Conservation (phyloP, 345 rosid species). For the Gossypium rotundifolium region DNA sequence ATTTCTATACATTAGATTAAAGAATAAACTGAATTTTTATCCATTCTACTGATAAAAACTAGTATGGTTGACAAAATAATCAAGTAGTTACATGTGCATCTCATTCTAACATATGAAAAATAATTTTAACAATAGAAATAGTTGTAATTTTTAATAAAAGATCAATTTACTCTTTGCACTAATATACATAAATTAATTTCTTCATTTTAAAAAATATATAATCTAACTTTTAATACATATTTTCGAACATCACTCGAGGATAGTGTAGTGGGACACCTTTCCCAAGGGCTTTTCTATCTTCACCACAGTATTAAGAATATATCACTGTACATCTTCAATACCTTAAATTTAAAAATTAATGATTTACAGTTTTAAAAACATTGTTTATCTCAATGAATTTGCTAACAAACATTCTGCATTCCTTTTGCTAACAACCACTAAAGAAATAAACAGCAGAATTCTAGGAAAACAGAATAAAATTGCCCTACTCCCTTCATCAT, state of each 20-base stretch:
- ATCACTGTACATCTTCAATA: neutral
- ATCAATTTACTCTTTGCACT: rapidly evolving
- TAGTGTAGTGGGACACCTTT: neutral
- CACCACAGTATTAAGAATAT: neutral
- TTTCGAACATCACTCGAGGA: neutral
- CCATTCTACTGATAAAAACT: no score
- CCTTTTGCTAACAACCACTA: no score
- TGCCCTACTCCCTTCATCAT: neutral
- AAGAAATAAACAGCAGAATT: neutral
- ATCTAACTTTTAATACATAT: neutral
- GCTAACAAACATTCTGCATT: neutral
- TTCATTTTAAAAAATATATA: no score
- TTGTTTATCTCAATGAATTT: neutral
- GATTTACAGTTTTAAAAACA: no score
- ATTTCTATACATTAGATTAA: no score
- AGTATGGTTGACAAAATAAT: rapidly evolving
- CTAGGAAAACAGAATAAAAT: neutral
- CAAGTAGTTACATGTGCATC: no score
- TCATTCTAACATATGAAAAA: no score
- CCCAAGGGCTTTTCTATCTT: neutral
- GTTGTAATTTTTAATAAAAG: no score
- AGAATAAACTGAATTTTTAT: no score
- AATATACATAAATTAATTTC: no score
- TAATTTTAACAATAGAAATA: no score
- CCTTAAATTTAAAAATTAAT: no score